These are phyloP conservation scores for Bryopsis sp. DNA, from an alignment of 139 green algal species.

Conservation along the genomic window DNA sequence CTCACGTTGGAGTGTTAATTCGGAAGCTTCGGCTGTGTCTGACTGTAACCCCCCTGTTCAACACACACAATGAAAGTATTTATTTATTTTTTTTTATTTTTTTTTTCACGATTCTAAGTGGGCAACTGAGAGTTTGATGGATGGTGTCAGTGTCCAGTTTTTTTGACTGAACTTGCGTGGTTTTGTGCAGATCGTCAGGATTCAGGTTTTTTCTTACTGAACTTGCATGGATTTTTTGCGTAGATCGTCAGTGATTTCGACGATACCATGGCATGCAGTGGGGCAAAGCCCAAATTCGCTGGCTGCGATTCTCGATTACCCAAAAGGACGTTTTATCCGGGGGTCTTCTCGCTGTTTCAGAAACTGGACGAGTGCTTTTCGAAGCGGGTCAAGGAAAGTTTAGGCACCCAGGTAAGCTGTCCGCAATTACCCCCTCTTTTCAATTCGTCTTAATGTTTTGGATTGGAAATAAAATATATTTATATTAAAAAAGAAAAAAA, in stretches of 20 bases:
- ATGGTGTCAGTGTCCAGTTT: not conserved
- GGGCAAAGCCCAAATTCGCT: not conserved
- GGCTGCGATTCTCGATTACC: slow-evolving; percentile 10
- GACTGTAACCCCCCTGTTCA: not conserved
- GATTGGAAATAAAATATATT: too few relatives aligned
- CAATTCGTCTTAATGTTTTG: too few relatives aligned
- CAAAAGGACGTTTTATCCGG: slow-evolving; percentile 16
- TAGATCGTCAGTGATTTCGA: slow-evolving; percentile 11
- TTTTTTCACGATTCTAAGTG: not conserved
- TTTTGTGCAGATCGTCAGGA: not conserved
- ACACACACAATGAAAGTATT: not conserved
- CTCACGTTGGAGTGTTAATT: too few relatives aligned
- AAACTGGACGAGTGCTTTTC: slow-evolving; percentile 16
- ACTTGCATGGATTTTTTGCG: too few relatives aligned
- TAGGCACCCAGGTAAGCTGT: too few relatives aligned
- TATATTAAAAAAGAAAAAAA: too few relatives aligned
- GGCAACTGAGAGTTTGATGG: not conserved
- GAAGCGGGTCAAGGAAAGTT: too few relatives aligned
- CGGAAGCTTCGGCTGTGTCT: too few relatives aligned
- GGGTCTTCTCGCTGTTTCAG: slow-evolving; percentile 18
- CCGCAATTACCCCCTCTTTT: too few relatives aligned
- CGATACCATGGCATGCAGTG: slow-evolving; percentile 7
- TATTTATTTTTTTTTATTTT: not conserved
- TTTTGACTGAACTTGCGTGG: not conserved
- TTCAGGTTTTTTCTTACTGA: too few relatives aligned